phyloP scores from a whole-genome alignment of 2,329 filamentous ascomycete species.

The Colletotrichum endophyticum region DNA sequence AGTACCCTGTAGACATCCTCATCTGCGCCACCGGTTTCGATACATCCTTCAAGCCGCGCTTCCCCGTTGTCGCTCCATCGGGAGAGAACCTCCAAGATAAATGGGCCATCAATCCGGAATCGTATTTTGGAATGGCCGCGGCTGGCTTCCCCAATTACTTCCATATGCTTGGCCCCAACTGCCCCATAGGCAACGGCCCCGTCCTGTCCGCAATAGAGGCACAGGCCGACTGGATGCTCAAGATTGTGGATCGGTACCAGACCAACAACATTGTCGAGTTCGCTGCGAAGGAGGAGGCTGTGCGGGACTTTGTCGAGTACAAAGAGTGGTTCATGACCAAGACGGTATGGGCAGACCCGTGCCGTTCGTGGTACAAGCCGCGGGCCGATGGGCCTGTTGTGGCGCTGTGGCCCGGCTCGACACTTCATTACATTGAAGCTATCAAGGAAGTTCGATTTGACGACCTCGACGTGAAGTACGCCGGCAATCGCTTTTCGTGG shows the following conservation, averaged over 20 bases:
- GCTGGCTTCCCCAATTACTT: conserved; percentile 32
- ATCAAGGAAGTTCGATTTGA: conserved; percentile 49
- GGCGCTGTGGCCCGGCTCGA: conserved; percentile 30
- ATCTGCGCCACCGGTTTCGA: conserved; percentile 30
- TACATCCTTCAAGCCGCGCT: conserved; percentile 30
- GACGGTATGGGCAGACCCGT: conserved; percentile 50
- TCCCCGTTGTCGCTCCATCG: conserved; percentile 51
- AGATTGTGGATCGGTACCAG: conserved; percentile 54
- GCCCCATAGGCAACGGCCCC: conserved; percentile 40
- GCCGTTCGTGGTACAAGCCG: conserved; percentile 29
- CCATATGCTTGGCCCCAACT: conserved; percentile 45
- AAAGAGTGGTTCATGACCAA: conserved; percentile 48
- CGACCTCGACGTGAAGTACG: conserved; percentile 47
- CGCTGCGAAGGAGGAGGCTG: conserved; percentile 47
- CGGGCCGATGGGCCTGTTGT: conserved; percentile 19
- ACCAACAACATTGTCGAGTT: conserved; percentile 50
- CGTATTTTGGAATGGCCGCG: conserved; percentile 34
- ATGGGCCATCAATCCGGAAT: conserved; percentile 30
- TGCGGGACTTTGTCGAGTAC: conserved; percentile 54
- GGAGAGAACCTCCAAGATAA: conserved; percentile 30
- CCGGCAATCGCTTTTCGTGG: conserved; percentile 42
- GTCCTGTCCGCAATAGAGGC: conserved; percentile 49
- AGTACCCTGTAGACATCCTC: conserved; percentile 28
- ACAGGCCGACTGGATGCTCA: conserved; percentile 54
- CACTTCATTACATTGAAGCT: conserved; percentile 55